Percentiles rank a stretch among this genome's conserved stretches.
Evolutionary conservation across 192 early-diverging fungal species (phyloP).

Genomic region (Allomyces arbusculus): DNA sequence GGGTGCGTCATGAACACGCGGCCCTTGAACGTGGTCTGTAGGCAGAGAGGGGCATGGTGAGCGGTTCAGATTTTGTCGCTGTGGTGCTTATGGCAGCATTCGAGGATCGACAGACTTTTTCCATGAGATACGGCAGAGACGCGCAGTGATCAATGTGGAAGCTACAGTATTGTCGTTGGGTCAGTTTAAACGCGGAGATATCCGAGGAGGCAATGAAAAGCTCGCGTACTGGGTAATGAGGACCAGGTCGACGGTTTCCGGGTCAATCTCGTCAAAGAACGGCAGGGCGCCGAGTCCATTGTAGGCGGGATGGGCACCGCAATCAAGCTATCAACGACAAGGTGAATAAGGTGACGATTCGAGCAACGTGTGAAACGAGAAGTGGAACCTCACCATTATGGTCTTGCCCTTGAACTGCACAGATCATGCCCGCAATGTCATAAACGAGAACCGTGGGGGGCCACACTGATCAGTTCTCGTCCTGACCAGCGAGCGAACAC

Average conservation of each 20-base stretch:
- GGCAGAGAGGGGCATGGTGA: neutral
- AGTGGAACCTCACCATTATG: conserved; percentile 44
- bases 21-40: conserved; percentile 79
- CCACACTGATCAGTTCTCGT: too few relatives aligned
- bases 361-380: neutral
- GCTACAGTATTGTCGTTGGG: conserved; percentile 12
- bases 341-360: conserved; percentile 2
- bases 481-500: too few relatives aligned
- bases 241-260: conserved; percentile 64
- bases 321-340: conserved; percentile 48
- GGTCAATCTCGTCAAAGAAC: conserved; percentile 88
- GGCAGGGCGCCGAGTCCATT: conserved; percentile 77
- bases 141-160: conserved; percentile 97
- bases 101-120: conserved; percentile 37
- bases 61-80: neutral
- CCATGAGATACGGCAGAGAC: conserved; percentile 85
- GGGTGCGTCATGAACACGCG: conserved; percentile 98
- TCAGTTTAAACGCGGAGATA: too few relatives aligned
- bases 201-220: neutral
- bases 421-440: neutral
- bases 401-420: conserved; percentile 82
- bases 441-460: neutral
- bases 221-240: conserved; percentile 71
- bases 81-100: neutral
- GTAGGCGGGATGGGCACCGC: conserved; percentile 85